phyloP scores from a whole-genome alignment of 2,329 filamentous ascomycete genomes.

The Sporothrix phasma region DNA sequence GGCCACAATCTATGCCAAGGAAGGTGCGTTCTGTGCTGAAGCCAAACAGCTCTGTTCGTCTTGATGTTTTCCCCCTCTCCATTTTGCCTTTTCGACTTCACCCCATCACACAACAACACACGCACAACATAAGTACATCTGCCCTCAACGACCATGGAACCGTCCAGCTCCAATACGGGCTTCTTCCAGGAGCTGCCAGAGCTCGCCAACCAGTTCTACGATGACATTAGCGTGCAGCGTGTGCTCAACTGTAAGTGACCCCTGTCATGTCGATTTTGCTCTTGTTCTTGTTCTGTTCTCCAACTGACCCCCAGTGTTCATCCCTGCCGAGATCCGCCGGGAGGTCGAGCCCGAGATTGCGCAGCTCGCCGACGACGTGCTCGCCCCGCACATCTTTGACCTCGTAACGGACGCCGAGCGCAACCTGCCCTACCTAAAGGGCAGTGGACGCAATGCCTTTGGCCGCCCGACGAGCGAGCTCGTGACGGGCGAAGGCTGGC shows the following conservation, averaged over 20 bases:
- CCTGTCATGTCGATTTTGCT: not conserved
- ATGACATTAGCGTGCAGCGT: constrained; percentile 43
- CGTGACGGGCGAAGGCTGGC: constrained; percentile 58
- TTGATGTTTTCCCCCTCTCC: too few relatives aligned
- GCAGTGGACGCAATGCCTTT: constrained; percentile 50
- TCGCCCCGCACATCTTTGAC: constrained; percentile 44
- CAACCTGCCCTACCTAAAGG: constrained; percentile 50
- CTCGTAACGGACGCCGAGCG: constrained; percentile 55
- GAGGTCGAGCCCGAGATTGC: constrained; percentile 35
- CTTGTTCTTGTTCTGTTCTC: not conserved
- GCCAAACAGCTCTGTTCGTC: too few relatives aligned
- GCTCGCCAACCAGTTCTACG: constrained; percentile 46
- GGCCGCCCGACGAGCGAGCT: constrained; percentile 49
- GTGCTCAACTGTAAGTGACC: constrained; percentile 37
- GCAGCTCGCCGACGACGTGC: constrained; percentile 40
- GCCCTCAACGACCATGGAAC: constrained; percentile 33
- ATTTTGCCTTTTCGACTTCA: too few relatives aligned
- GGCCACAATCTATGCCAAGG: too few relatives aligned
- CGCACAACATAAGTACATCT: too few relatives aligned
- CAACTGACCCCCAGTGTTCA: constrained; percentile 33
- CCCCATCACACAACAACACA: too few relatives aligned
- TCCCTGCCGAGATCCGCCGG: constrained; percentile 32
- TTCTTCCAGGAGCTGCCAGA: constrained; percentile 47
- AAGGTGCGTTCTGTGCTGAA: too few relatives aligned
- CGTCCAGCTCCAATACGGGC: constrained; percentile 37